Percentiles rank a stretch among this genome's conserved stretches.
Conservation (phyloP, 1,284 basidiomycete species). For the Abortiporus biennis region DNA sequence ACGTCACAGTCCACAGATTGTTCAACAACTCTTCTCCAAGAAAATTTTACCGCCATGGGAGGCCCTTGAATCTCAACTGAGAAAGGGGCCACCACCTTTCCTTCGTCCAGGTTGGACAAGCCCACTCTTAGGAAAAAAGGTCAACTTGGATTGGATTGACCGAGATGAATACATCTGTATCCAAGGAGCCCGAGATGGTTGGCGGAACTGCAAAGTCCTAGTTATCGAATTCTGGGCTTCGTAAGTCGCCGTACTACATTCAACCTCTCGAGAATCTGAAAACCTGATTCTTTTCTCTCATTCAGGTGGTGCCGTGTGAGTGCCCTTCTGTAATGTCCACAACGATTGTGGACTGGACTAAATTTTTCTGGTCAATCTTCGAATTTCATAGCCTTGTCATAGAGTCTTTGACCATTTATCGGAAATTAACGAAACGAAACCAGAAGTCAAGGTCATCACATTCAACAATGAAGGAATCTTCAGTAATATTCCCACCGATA, state of each 20-base stretch:
- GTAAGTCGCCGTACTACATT: conserved; percentile 17
- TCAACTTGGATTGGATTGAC: conserved; percentile 26
- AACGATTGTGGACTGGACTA: background rate
- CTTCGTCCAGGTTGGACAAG: conserved; percentile 27
- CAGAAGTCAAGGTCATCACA: conserved; percentile 24
- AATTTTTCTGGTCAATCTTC: background rate
- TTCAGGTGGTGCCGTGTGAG: conserved; percentile 17
- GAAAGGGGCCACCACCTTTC: conserved; percentile 26
- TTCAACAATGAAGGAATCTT: conserved; percentile 29
- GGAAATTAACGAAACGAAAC: conserved; percentile 17
- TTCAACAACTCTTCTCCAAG: conserved; percentile 21
- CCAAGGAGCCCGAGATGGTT: conserved; percentile 22
- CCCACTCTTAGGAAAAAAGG: conserved; percentile 22
- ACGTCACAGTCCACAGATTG: conserved; percentile 19
- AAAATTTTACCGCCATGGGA: conserved; percentile 26
- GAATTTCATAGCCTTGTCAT: conserved; percentile 22
- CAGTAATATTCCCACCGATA: conserved; percentile 22
- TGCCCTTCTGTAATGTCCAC: background rate
- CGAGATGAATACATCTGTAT: conserved; percentile 22
- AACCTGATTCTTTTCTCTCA: background rate
- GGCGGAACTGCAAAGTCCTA: conserved; percentile 22
- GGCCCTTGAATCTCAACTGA: conserved; percentile 23
- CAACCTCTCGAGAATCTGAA: background rate
- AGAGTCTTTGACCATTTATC: conserved; percentile 24
- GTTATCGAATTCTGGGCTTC: conserved; percentile 28